Conservation (phyloP, 441 rosid genomes). For the Francoa sonchifolia region DNA sequence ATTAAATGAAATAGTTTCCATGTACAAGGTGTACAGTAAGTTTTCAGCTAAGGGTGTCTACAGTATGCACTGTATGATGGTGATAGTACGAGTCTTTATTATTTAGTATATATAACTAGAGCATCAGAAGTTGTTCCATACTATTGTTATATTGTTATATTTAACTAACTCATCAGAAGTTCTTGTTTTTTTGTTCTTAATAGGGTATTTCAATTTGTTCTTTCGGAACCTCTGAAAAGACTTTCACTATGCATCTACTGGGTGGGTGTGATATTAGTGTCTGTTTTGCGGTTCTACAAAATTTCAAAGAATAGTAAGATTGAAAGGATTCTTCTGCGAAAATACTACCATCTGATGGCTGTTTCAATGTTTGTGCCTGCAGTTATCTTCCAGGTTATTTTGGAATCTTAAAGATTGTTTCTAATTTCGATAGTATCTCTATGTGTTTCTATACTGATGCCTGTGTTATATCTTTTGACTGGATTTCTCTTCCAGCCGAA, state of each 20-base stretch:
- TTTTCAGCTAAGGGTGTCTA: too few relatives aligned
- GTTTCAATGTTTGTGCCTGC: slow-evolving; percentile 94
- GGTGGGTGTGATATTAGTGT: slow-evolving; percentile 50
- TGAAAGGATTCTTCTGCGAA: slow-evolving; percentile 93
- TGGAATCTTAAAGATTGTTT: slow-evolving; percentile 5
- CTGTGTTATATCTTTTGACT: slow-evolving; percentile 8
- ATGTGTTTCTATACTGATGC: slow-evolving; percentile 5
- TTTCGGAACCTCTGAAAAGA: slow-evolving; percentile 73
- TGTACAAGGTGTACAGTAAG: not conserved
- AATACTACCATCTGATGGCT: slow-evolving; percentile 93
- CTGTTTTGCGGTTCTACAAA: slow-evolving; percentile 63
- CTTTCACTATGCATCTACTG: slow-evolving; percentile 71
- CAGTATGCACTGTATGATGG: too few relatives aligned
- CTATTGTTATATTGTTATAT: too few relatives aligned
- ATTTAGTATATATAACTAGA: not conserved
- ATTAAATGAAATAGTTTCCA: not conserved
- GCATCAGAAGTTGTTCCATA: too few relatives aligned
- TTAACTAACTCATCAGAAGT: too few relatives aligned
- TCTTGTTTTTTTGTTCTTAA: slow-evolving; percentile 5
- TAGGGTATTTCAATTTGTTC: slow-evolving; percentile 71
- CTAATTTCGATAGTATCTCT: slow-evolving; percentile 1
- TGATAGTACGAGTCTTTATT: too few relatives aligned
- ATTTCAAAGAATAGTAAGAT: slow-evolving; percentile 79
- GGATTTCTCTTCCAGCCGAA: slow-evolving; percentile 49
- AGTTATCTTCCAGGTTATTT: slow-evolving; percentile 79